Conservation (phyloP, 768 basidiomycete species). For the Collybiopsis confluens region DNA sequence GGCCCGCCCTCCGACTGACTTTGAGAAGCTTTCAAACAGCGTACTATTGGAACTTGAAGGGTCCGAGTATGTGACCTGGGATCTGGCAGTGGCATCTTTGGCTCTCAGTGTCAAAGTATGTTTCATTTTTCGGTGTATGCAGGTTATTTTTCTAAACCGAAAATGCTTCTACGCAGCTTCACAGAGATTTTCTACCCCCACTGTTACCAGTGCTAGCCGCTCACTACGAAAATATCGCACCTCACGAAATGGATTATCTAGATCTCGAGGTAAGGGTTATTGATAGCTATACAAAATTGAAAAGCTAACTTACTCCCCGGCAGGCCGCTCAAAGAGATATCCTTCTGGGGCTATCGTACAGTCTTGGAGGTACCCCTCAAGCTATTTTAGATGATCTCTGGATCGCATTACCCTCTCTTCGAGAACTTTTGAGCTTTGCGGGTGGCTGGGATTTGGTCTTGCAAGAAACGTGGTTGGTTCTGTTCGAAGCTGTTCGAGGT, state of each 20-base stretch:
- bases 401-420: constrained; percentile 49
- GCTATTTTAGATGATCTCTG: constrained; percentile 57
- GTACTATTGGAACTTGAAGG: constrained; percentile 17
- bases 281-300: background rate
- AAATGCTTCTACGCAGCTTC: constrained; percentile 34
- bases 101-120: constrained; percentile 59
- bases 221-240: constrained; percentile 50
- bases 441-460: constrained; percentile 44
- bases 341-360: constrained; percentile 41
- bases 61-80: constrained; percentile 44
- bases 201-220: constrained; percentile 45
- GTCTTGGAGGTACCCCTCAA: constrained; percentile 50
- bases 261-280: constrained; percentile 52
- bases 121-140: background rate
- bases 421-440: constrained; percentile 26
- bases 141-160: background rate
- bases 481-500: constrained; percentile 44
- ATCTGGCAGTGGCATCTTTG: constrained; percentile 53
- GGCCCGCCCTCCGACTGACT: too few relatives aligned
- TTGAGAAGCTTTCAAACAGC: background rate
- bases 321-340: constrained; percentile 59
- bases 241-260: constrained; percentile 37
- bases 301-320: constrained; percentile 1
- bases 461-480: constrained; percentile 42
- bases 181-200: constrained; percentile 60